Percentiles rank a stretch among this genome's conserved stretches.
These are phyloP conservation scores for Periconia digitata DNA, from an alignment of 2,329 filamentous ascomycete genomes.

Conservation along the genomic window DNA sequence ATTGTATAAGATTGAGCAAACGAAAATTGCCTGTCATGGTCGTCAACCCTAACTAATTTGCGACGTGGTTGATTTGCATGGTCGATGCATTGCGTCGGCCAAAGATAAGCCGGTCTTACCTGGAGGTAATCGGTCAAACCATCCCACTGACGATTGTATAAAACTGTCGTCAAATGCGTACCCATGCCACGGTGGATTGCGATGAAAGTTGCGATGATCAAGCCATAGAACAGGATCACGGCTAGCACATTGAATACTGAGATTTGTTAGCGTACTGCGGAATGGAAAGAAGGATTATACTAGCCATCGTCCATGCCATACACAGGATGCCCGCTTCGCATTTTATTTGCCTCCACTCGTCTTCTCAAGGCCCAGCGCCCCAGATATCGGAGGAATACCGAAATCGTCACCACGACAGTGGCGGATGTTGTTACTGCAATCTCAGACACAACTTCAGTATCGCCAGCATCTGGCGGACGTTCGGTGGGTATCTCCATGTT, in stretches of 20 bases:
- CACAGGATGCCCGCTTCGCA: conserved; percentile 3
- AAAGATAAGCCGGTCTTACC: too few relatives aligned
- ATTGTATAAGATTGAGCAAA: conserved; percentile 49
- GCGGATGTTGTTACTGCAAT: conserved; percentile 9
- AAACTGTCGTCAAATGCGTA: conserved; percentile 28
- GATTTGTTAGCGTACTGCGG: background rate
- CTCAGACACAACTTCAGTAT: conserved; percentile 9
- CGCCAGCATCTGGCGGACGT: conserved; percentile 12
- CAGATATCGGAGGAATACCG: conserved; percentile 13
- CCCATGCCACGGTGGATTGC: conserved; percentile 34
- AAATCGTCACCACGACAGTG: conserved; percentile 11
- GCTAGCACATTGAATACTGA: conserved; percentile 21
- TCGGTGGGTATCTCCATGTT: conserved; percentile 17
- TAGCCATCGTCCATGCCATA: conserved; percentile 21
- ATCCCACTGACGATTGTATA: conserved; percentile 16
- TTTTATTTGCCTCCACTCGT: conserved; percentile 6
- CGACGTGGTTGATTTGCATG: background rate
- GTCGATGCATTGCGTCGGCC: background rate
- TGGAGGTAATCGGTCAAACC: conserved; percentile 24
- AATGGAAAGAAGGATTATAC: background rate
- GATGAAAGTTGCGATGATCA: conserved; percentile 14
- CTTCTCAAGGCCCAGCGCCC: conserved; percentile 17
- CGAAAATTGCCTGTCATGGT: conserved; percentile 45
- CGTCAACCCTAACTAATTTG: background rate
- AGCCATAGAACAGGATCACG: conserved; percentile 19